phyloP scores from a whole-genome alignment of 1,284 basidiomycete genomes.

The Cryptococcus amylolentus region DNA sequence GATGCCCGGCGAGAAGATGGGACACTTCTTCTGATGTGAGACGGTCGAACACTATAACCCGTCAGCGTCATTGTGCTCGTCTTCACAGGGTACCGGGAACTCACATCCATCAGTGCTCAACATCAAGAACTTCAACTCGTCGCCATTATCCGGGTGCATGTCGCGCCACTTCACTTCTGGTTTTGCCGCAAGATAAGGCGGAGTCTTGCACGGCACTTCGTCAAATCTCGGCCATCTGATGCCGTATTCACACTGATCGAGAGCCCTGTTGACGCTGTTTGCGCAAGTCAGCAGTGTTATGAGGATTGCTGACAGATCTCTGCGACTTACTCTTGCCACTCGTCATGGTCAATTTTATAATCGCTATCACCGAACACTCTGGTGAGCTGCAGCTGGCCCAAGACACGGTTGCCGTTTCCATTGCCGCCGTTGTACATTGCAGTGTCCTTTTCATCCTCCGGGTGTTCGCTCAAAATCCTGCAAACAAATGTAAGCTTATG shows the following conservation, averaged over 20 bases:
- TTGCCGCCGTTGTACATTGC: conserved; percentile 56
- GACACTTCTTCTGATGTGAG: conserved; percentile 87
- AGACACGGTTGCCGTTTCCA: conserved; percentile 65
- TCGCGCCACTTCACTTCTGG: conserved; percentile 75
- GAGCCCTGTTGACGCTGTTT: not conserved
- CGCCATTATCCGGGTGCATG: conserved; percentile 32
- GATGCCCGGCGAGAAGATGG: conserved; percentile 76
- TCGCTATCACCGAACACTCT: conserved; percentile 80
- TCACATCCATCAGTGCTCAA: conserved; percentile 76
- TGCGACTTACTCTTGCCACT: conserved; percentile 67
- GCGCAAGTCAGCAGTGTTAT: not conserved
- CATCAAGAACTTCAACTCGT: conserved; percentile 62
- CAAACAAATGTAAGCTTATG: not conserved
- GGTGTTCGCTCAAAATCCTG: conserved; percentile 79
- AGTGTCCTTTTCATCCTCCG: conserved; percentile 66
- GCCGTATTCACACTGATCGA: not conserved
- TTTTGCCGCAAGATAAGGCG: conserved; percentile 85
- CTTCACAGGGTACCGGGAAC: conserved; percentile 4
- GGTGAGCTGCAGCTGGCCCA: conserved; percentile 85
- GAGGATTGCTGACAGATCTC: no score
- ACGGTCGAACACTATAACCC: conserved; percentile 68
- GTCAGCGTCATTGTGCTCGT: not conserved
- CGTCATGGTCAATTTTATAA: conserved; percentile 65
- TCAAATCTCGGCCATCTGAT: not conserved
- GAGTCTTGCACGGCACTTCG: conserved; percentile 53